A percentile compares a stretch with the other conserved stretches of the same genome.
Evolutionary conservation across 1,284 basidiomycete species (phyloP).

Genomic region (Cutaneotrichosporon dermatis): DNA sequence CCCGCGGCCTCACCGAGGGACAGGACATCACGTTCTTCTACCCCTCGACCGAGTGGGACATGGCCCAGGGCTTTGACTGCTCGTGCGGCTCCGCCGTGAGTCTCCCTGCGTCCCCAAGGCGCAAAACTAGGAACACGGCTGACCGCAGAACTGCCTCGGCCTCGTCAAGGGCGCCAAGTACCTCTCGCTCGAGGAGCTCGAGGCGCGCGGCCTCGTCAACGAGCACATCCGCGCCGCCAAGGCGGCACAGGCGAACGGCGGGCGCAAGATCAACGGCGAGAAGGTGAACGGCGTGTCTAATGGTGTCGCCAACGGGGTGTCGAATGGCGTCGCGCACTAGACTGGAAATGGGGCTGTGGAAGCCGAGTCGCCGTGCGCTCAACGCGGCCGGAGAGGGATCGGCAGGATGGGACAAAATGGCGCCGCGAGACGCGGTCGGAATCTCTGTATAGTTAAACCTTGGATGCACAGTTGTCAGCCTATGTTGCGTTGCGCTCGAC

Average conservation of each 20-base stretch:
- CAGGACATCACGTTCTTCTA: constrained; percentile 59
- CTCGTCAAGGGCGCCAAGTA: constrained; percentile 49
- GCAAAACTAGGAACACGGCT: no score
- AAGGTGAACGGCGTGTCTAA: not conserved
- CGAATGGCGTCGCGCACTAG: not conserved
- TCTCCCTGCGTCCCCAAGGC: not conserved
- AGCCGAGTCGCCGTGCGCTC: no score
- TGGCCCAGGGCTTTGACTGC: constrained; percentile 63
- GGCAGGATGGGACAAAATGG: no score
- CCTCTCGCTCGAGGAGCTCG: constrained; percentile 40
- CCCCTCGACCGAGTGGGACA: constrained; percentile 66
- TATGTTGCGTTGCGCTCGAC: no score
- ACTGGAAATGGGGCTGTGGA: not conserved
- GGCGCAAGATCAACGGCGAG: not conserved
- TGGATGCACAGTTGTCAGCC: no score
- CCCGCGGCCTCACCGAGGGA: constrained; percentile 47
- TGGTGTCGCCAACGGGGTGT: not conserved
- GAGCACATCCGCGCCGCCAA: constrained; percentile 46
- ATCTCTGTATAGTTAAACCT: no score
- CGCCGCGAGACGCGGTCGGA: no score
- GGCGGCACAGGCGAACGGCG: constrained; percentile 21
- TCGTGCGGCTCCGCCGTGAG: constrained; percentile 52
- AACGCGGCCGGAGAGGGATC: no score
- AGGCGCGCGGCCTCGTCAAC: constrained; percentile 42
- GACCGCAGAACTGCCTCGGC: constrained; percentile 47